Evolutionary conservation across 306 rosid species (phyloP).

Genomic region (Inga oerstediana): DNA sequence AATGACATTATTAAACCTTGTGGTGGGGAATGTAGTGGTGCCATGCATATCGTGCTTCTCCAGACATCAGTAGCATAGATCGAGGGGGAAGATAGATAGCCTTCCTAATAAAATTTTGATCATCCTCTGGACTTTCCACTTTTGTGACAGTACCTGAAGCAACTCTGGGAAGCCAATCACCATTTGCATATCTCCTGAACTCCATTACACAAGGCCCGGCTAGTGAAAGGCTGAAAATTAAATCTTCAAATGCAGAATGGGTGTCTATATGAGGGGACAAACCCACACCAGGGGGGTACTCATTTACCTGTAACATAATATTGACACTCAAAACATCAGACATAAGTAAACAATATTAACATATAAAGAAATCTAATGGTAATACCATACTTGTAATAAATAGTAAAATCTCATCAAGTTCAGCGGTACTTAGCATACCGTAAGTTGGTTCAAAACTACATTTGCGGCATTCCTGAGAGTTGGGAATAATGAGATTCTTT

Average conservation of each 20-base stretch:
- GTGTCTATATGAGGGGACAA: conserved; percentile 97
- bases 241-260: conserved; percentile 96
- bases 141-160: conserved; percentile 43
- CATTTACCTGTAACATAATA: conserved; percentile 72
- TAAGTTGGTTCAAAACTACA: conserved; percentile 78
- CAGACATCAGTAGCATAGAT: conserved; percentile 75
- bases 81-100: conserved; percentile 82
- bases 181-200: conserved; percentile 69
- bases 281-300: conserved; percentile 96
- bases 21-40: conserved; percentile 92
- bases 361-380: background rate
- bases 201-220: conserved; percentile 99
- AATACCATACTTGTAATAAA: background rate
- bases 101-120: conserved; percentile 56
- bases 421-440: conserved; percentile 48
- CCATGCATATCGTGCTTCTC: conserved; percentile 95
- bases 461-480: conserved; percentile 39
- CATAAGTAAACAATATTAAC: conserved; percentile 10
- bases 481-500: conserved; percentile 62
- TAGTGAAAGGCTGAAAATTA: conserved; percentile 91
- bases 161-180: conserved; percentile 48
- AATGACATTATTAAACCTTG: conserved; percentile 53
- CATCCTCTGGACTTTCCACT: conserved; percentile 48
- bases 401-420: background rate
- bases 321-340: conserved; percentile 29